phyloP scores from a whole-genome alignment of 2,329 filamentous ascomycete species.

The Fusarium scirpi region DNA sequence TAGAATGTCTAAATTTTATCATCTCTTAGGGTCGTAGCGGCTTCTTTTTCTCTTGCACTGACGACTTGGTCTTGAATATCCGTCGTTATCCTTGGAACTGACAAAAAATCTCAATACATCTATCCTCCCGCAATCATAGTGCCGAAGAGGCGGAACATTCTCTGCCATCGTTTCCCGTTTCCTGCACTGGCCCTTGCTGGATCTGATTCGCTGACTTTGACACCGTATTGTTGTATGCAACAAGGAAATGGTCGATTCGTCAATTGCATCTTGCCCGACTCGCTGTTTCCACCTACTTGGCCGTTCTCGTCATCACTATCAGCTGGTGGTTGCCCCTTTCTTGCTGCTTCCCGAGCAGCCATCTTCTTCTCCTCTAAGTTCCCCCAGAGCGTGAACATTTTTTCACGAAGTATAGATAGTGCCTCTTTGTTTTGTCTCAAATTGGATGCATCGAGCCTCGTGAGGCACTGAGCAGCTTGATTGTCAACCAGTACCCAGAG shows the following conservation, averaged over 20 bases:
- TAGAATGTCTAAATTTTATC: neutral
- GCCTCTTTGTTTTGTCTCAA: slow-evolving; percentile 64
- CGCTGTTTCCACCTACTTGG: slow-evolving; percentile 11
- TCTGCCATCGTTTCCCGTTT: slow-evolving; percentile 66
- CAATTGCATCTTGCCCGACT: slow-evolving; percentile 38
- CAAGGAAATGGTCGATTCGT: slow-evolving; percentile 74
- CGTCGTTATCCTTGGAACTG: neutral
- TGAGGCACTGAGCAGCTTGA: slow-evolving; percentile 61
- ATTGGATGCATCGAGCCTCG: slow-evolving; percentile 62
- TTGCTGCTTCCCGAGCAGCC: slow-evolving; percentile 42
- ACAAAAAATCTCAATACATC: neutral
- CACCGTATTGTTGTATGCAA: slow-evolving; percentile 78
- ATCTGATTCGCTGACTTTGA: slow-evolving; percentile 59
- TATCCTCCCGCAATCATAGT: slow-evolving; percentile 63
- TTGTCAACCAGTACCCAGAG: slow-evolving; percentile 79
- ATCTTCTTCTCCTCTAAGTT: slow-evolving; percentile 75
- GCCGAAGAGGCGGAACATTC: slow-evolving; percentile 73
- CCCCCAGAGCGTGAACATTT: slow-evolving; percentile 85
- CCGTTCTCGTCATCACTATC: slow-evolving; percentile 54
- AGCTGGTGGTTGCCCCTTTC: slow-evolving; percentile 52
- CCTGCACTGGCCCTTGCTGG: slow-evolving; percentile 59
- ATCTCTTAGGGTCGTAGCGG: neutral
- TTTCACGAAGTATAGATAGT: slow-evolving; percentile 71
- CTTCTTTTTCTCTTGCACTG: neutral
- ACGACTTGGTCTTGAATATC: neutral